Percentiles rank a stretch among this genome's conserved stretches.
Conservation (phyloP, 148 eudicot species). For the Salicornia ramosissima region DNA sequence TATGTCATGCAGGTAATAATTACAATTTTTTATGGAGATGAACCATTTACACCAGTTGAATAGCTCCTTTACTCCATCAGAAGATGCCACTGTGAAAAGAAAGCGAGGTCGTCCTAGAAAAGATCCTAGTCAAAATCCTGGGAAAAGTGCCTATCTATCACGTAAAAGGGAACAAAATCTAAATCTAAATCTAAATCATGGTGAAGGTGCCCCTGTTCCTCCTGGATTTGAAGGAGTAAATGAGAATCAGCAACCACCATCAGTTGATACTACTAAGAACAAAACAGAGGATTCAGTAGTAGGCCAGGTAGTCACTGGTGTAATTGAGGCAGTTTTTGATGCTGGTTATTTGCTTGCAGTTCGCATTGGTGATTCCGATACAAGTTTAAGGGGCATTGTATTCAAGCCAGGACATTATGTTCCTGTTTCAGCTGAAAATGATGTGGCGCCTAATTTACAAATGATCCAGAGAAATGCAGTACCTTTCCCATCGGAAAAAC, state of each 20-base stretch:
- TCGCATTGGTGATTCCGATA: slow-evolving; percentile 60
- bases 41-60: slow-evolving; percentile 39
- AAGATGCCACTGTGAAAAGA: slow-evolving; percentile 43
- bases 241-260: slow-evolving; percentile 23
- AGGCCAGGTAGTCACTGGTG: slow-evolving; percentile 38
- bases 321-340: slow-evolving; percentile 37
- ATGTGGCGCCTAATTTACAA: slow-evolving; percentile 68
- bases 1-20: slow-evolving; percentile 21
- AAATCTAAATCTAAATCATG: slow-evolving; percentile 19
- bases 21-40: slow-evolving; percentile 33
- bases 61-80: slow-evolving; percentile 17
- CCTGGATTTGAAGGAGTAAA: slow-evolving; percentile 33
- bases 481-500: slow-evolving; percentile 37
- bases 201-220: slow-evolving; percentile 26
- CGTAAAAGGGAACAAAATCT: slow-evolving; percentile 22
- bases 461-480: slow-evolving; percentile 60
- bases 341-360: slow-evolving; percentile 42
- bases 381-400: slow-evolving; percentile 71
- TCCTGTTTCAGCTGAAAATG: slow-evolving; percentile 74
- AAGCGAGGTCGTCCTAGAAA: slow-evolving; percentile 93
- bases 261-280: slow-evolving; percentile 17
- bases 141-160: slow-evolving; percentile 11
- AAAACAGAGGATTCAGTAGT: slow-evolving; percentile 23
- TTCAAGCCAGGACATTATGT: slow-evolving; percentile 82
- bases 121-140: slow-evolving; percentile 42